Evolutionary conservation across 2,329 filamentous ascomycete species (phyloP).

Genomic region (Davidsoniella eucalypti): DNA sequence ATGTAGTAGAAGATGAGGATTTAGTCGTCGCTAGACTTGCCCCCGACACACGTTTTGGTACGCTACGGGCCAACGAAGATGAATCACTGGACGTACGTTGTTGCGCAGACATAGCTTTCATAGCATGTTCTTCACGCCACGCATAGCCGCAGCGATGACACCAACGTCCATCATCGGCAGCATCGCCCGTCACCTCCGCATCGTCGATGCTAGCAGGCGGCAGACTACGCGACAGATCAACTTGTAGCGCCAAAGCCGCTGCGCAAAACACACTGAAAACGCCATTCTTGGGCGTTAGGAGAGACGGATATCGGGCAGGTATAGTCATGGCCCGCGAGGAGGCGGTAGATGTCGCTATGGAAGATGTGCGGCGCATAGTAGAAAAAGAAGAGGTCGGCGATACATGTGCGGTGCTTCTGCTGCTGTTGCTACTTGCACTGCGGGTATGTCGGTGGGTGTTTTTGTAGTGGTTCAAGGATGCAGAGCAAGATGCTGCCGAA

Average conservation of each 20-base stretch:
- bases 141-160: not conserved
- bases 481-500: too few species aligned
- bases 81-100: not conserved
- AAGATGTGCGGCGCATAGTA: too few species aligned
- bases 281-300: constrained; percentile 20
- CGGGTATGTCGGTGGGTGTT: too few species aligned
- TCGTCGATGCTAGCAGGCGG: constrained; percentile 16
- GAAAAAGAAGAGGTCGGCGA: too few species aligned
- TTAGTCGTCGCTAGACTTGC: too few species aligned
- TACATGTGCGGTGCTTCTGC: too few species aligned
- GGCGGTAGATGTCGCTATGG: too few species aligned
- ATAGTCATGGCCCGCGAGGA: not conserved
- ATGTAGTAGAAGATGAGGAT: too few species aligned
- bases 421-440: too few species aligned
- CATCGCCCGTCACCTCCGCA: constrained; percentile 6
- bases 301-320: not conserved
- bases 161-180: not conserved
- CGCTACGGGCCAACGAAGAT: not conserved
- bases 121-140: not conserved
- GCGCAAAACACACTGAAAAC: constrained; percentile 26
- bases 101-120: too few species aligned
- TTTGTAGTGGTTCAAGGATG: too few species aligned
- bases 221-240: constrained; percentile 19
- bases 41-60: not conserved
- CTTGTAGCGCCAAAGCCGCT: constrained; percentile 24